These are phyloP conservation scores for Strigomonas galati DNA, from an alignment of 208 protist species.

Conservation along the genomic window DNA sequence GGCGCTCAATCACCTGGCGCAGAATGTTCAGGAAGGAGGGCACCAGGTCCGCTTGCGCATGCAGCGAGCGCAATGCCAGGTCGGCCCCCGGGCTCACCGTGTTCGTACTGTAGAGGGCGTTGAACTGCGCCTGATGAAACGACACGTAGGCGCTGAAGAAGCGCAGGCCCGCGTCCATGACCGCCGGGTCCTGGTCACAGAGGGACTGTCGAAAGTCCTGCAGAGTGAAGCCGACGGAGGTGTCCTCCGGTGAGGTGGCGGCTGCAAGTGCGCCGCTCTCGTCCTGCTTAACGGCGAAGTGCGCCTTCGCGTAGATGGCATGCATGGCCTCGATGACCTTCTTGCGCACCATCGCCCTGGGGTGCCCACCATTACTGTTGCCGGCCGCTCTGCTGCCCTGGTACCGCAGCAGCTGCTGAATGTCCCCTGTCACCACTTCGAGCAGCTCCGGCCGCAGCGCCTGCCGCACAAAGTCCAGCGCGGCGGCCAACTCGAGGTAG, in stretches of 20 bases:
- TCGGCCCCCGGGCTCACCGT: too few species aligned
- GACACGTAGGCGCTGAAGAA: slow-evolving; percentile 10
- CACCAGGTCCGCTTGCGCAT: slow-evolving; percentile 75
- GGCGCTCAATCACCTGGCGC: slow-evolving; percentile 89
- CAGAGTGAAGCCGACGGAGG: not conserved
- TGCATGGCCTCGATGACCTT: slow-evolving; percentile 91
- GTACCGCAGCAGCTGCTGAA: slow-evolving; percentile 43
- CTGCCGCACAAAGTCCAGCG: slow-evolving; percentile 84
- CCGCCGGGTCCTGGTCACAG: slow-evolving; percentile 95
- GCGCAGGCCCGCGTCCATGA: slow-evolving; percentile 91
- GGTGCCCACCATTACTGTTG: slow-evolving; percentile 16
- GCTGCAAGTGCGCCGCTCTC: not conserved
- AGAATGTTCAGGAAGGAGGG: slow-evolving; percentile 92
- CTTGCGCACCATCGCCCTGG: slow-evolving; percentile 85
- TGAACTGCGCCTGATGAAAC: not conserved
- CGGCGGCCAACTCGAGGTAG: slow-evolving; percentile 85
- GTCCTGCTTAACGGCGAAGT: slow-evolving; percentile 24
- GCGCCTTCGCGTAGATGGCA: slow-evolving; percentile 64
- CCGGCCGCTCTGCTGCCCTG: too few species aligned
- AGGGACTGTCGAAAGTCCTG: slow-evolving; percentile 65
- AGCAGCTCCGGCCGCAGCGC: slow-evolving; percentile 89
- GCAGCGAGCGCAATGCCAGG: slow-evolving; percentile 37
- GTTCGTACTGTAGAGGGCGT: too few species aligned
- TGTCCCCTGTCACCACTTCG: slow-evolving; percentile 64
- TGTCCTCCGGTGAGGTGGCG: not conserved